phyloP scores from a whole-genome alignment of 345 rosid genomes.

The Salix brachista region DNA sequence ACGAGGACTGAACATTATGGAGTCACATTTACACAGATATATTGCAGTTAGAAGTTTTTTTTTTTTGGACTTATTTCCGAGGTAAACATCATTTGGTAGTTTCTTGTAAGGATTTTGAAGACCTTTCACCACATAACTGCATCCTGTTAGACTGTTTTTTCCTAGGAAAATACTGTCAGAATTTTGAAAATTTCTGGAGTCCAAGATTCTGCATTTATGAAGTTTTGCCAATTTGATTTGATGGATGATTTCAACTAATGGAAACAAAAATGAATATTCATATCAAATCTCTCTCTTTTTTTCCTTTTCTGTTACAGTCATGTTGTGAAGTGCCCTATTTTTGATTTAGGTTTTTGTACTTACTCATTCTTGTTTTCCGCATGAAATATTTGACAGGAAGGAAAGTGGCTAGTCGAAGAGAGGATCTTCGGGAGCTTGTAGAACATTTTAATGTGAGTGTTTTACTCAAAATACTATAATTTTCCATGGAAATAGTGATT shows the following conservation, averaged over 20 bases:
- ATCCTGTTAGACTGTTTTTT: not conserved
- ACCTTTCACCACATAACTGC: not conserved
- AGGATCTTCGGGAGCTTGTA: constrained; percentile 75
- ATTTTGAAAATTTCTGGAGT: not conserved
- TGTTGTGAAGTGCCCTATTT: constrained; percentile 3
- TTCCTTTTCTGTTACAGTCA: constrained; percentile 1
- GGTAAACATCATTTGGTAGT: not conserved
- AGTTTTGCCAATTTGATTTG: not conserved
- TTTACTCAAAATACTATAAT: not conserved
- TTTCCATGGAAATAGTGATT: not conserved
- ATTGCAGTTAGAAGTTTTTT: no score
- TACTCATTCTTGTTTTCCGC: constrained; percentile 7
- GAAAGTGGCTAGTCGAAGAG: constrained; percentile 62
- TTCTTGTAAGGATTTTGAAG: not conserved
- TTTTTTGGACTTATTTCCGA: not conserved
- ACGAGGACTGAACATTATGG: no score
- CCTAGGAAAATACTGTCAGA: not conserved
- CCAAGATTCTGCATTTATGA: not conserved
- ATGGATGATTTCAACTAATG: not conserved
- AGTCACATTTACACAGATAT: no score
- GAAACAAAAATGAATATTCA: not conserved
- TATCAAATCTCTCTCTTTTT: not conserved
- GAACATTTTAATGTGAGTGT: constrained; percentile 89
- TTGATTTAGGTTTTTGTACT: not conserved
- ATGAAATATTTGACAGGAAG: constrained; percentile 55